Evolutionary conservation across 176 grass and related monocot species (phyloP), one percentile per base, ranked within the genome.

Genomic region (Leersia perrieri): DNA sequence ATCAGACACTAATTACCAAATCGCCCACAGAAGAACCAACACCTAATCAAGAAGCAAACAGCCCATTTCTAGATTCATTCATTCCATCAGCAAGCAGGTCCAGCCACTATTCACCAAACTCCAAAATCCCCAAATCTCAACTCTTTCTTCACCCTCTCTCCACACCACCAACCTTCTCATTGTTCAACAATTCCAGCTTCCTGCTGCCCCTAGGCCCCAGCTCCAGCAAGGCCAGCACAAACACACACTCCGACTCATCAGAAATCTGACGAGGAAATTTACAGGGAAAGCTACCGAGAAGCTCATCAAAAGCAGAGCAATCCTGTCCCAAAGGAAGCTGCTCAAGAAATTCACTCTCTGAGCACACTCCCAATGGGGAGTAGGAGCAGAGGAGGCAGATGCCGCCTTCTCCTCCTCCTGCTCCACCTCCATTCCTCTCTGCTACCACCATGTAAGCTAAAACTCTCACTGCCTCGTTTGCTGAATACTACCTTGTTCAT

Each of bases 291-390:
- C 78, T 23, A 47, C 47, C 73, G 72, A 5, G 80, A 40, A 80
- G 66, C 68, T 70, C 68, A 12, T 73, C 72, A 47, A 84, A 80
- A 84, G 83, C 78, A 72, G 34, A 58, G 9, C 28, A 33, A 30
- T 28, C 42, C 75, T 68, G 55, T 9, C 47, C 53, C 81, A 53
- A 76, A 80, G 84, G 41, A 40, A 66, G 62, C 70, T 41, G 64
- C 49, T 61, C 72, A 64, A 51, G 47, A 26, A 53, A 18, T 67
- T 74, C 51, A 20, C n/a, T n/a, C n/a, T n/a, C n/a, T 49, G 14
- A 82, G 58, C 72, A 9, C 68, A 61, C 39, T 74, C 85, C 88
- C 77, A 47, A 95, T 92, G 93, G 90, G 82, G 68, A 87, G 77
- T 25, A 36, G 84, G 66, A 85, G 82, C 74, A 86, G 68, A 68